Evolutionary conservation across 805 yeast genomes (phyloP).

Genomic region (Torulaspora microellipsoides): DNA sequence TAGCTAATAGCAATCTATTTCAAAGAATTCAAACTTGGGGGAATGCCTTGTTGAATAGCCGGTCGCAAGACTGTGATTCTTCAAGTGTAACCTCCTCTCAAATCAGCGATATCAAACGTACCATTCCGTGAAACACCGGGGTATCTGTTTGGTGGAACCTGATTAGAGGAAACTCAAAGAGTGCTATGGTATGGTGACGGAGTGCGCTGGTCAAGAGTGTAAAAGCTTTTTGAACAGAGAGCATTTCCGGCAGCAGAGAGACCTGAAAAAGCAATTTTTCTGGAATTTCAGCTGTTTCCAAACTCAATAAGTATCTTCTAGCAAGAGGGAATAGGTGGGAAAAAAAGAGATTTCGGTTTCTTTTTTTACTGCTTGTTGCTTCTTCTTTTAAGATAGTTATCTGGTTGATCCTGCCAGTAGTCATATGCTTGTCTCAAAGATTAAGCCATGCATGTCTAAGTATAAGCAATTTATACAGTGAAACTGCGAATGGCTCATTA

Average conservation of each 20-base stretch:
- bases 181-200: slow-evolving; percentile 30
- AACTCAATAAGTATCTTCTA: slow-evolving; percentile 19
- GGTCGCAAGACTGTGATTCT: slow-evolving; percentile 25
- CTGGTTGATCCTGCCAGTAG: slow-evolving; percentile 51
- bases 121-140: slow-evolving; percentile 25
- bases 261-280: no score
- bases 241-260: slow-evolving; percentile 9
- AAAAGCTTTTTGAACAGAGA: slow-evolving; percentile 13
- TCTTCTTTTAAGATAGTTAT: slow-evolving; percentile 29
- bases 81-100: slow-evolving; percentile 33
- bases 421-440: slow-evolving; percentile 51
- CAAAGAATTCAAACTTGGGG: slow-evolving; percentile 29
- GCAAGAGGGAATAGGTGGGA: slow-evolving; percentile 3
- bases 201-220: slow-evolving; percentile 15
- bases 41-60: slow-evolving; percentile 30
- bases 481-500: slow-evolving; percentile 49
- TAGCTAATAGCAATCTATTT: slow-evolving; percentile 30
- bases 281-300: no score
- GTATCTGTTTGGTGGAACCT: slow-evolving; percentile 30
- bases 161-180: slow-evolving; percentile 31
- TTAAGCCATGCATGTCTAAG: slow-evolving; percentile 48
- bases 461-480: slow-evolving; percentile 45
- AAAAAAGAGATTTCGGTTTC: slow-evolving; percentile 5
- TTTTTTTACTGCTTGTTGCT: slow-evolving; percentile 5
- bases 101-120: slow-evolving; percentile 30